Evolutionary conservation across 495 filamentous ascomycete species (phyloP), one percentile per base, ranked within the genome.

Genomic region (Halenospora varia): DNA sequence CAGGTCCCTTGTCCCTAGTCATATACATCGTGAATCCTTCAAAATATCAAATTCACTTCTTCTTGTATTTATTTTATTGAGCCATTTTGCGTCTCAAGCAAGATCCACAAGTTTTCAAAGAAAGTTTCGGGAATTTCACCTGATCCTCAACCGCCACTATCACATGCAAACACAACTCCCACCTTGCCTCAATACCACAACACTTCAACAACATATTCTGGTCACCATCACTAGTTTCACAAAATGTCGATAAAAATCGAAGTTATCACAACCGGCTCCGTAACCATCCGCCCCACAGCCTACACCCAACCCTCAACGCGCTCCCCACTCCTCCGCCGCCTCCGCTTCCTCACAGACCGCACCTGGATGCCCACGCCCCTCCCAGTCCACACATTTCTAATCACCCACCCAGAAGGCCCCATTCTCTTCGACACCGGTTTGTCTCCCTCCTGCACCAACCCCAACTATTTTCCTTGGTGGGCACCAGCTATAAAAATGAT

Each of bases 381-480:
- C 11, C 68, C 68, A 2, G 62, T 72, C 13, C 55, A 68, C 8
- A 61, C 63, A 6, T 72, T 69, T 24, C 61, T 73, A 2, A 66
- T 71, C 46, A 58, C 50, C 2, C 70, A 71, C 40, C 65, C 65
- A 4, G 61, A 67, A 51, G 68, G 68, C 1, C 44, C 46, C 18
- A 64, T 71, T 50, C 66, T 71, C 35, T 71, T 68, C 47, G 70
- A 72, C 50, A 67, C 70, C 0, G 70, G 68, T 4, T 55, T 69
- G 56, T 70, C 68, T 2, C 66, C 63, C 10, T 57, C 57, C n/a
- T 68, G 63, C 59, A 70, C 64, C 25, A 24, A 66, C n/a, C 4
- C 51, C 3, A 62, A 62, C 4, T 72, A 70, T 46, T 66, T 68
- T 25, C 66, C 70, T 13, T 58, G 53, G 3, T 47, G 60, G 40